Conservation (phyloP, 805 yeast genomes). For the Ogataea naganishii region DNA sequence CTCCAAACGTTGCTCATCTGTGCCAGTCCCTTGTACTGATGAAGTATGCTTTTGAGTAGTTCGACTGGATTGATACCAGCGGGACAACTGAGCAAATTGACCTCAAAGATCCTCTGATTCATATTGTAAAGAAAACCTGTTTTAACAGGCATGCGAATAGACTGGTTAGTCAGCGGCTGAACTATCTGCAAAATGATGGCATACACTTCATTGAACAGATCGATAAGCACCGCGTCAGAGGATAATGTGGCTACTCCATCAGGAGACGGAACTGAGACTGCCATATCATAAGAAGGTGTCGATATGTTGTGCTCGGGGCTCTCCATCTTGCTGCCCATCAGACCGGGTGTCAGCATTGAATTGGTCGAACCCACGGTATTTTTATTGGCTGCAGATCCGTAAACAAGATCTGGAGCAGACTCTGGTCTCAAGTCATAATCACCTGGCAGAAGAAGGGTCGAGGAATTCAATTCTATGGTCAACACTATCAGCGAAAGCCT, state of each 20-base stretch:
- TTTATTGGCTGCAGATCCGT: slow-evolving; percentile 7
- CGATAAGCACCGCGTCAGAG: slow-evolving; percentile 28
- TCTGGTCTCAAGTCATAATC: slow-evolving; percentile 11
- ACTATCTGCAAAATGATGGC: slow-evolving; percentile 54
- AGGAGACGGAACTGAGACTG: slow-evolving; percentile 3
- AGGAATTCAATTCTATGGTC: slow-evolving; percentile 50
- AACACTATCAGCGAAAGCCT: slow-evolving; percentile 59
- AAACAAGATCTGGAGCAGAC: background rate
- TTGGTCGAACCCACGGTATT: slow-evolving; percentile 19
- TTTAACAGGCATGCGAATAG: slow-evolving; percentile 59
- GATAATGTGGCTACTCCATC: too few relatives aligned
- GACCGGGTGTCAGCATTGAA: slow-evolving; percentile 14
- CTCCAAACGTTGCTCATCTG: slow-evolving; percentile 33
- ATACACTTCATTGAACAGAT: slow-evolving; percentile 40
- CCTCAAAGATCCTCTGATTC: slow-evolving; percentile 36
- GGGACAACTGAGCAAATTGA: slow-evolving; percentile 67
- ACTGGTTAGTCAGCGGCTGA: slow-evolving; percentile 61
- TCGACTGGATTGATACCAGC: slow-evolving; percentile 49
- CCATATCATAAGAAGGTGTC: slow-evolving; percentile 19
- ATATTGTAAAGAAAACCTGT: slow-evolving; percentile 56
- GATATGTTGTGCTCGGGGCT: slow-evolving; percentile 17
- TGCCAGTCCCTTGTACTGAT: slow-evolving; percentile 54
- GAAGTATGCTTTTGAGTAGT: slow-evolving; percentile 45
- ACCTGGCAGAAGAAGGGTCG: slow-evolving; percentile 31
- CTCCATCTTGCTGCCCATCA: slow-evolving; percentile 11